Evolutionary conservation across 129 eudicot genomes (phyloP), one percentile per base, ranked within the genome.

Genomic region (Arctium lappa): DNA sequence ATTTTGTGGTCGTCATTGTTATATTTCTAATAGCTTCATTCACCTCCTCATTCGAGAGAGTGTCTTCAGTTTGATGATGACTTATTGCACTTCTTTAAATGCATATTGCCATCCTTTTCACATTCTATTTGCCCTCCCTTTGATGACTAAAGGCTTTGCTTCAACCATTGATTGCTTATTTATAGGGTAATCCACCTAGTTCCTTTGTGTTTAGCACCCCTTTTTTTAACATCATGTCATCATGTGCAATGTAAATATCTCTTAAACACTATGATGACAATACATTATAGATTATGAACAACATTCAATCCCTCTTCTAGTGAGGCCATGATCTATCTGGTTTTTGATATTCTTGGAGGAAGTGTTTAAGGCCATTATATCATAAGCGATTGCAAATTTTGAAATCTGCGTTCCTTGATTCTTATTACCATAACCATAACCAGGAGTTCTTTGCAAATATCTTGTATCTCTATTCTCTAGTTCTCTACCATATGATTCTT

Each of bases 291-390:
- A n/a, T 15, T 71, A 48, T 70, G 68, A 33, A 38, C 70, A 69
- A 48, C 71, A 71, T 80, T 32, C 37, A 68, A 80, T 48, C 46
- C 37, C 22, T 34, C 63, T 16, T 30, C 50, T 70, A 34, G 46
- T 0, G 44, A 80, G 63, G 48, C 78, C 37, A 34, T 4, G 71
- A 72, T 80, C 83, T 33, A 70, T 70, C 71, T 72, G 56, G 83
- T 22, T 16, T 76, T 32, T 16, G 8, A 66, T 66, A 9, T 66
- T 66, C 32, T 7, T 29, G 71, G 71, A n/a, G 71, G 5, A 66
- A 66, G 3, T 65, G 71, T 65, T 56, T 3, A 65, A 65, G 33
- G 33, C 34, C 33, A 8, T 6, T 27, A 65, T 27, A 9, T 66
- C 33, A 3, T 66, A 66, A 22, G 12, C 71, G 27, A 27, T 29